Evolutionary conservation across 352 stramenopile genomes (phyloP), one percentile per base, ranked within the genome.

Genomic region (Thraustochytrium sp.): DNA sequence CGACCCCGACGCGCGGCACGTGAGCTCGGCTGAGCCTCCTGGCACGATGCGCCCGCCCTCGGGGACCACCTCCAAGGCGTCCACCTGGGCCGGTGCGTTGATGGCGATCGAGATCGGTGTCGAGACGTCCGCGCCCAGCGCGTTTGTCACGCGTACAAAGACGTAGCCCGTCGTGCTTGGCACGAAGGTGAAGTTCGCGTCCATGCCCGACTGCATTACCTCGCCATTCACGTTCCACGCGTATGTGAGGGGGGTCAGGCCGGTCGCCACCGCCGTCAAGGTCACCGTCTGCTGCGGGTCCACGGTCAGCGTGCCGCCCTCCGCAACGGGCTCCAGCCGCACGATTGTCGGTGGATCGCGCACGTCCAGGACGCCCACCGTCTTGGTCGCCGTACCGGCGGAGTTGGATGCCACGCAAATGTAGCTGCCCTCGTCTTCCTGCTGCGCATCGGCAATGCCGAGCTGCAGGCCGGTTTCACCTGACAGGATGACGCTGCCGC

Each of bases 321-420:
- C 68, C 0, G 48, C 44, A 18, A 80, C 51, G 48, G 68, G 68
- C n/a, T 3, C 3, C 48, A 80, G n/a, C 21, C 53, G 9, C n/a
- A 80, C 34, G 53, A 80, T 80, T 1, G 68, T 65, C 29, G 68
- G 68, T 16, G 68, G 68, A 26, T 80, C 68, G 68, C 68, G 68
- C 18, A 80, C 68, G 23, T 61, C 46, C 4, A 80, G 26, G 8
- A 40, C n/a, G 21, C 68, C 48, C 21, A 80, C 53, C 5, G 26
- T 44, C 42, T 80, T 80, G 26, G n/a, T 13, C 16, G 68, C 46
- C 4, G 34, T 48, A 18, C 68, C 68, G 2, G 68, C 68, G 5
- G 68, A 80, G 38, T 80, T 80, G 48, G 18, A 16, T 18, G 68
- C 68, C 37, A 37, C 16, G 53, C 68, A 80, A 9, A 42, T 18